Evolutionary conservation across 108 stramenopile genomes (phyloP).

Genomic region (Skeletonema potamos): DNA sequence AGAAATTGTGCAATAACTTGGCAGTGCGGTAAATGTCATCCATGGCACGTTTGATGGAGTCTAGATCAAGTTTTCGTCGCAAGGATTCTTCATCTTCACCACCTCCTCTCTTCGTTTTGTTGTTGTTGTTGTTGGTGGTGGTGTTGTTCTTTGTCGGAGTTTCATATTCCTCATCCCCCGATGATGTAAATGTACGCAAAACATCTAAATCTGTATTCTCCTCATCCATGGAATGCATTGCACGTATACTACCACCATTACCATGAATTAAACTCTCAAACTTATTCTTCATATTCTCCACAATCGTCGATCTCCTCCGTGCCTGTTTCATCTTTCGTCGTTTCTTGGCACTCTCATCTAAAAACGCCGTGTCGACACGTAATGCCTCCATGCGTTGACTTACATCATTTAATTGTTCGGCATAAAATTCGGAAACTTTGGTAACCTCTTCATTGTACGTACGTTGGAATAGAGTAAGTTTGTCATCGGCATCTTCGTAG

Average conservation of each 20-base stretch:
- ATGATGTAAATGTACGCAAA: background rate
- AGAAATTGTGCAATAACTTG: constrained; percentile 82
- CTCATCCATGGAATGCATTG: background rate
- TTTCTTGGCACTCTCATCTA: background rate
- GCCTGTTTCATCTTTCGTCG: background rate
- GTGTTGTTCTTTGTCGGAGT: background rate
- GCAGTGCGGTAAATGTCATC: constrained; percentile 74
- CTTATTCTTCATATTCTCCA: background rate
- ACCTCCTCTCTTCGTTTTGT: constrained; percentile 6
- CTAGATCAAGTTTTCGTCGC: constrained; percentile 39
- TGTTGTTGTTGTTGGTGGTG: background rate
- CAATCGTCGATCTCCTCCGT: background rate
- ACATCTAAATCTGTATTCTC: background rate
- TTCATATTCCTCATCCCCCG: background rate
- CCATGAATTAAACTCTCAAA: background rate
- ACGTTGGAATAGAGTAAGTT: constrained; percentile 19
- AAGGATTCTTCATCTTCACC: constrained; percentile 23
- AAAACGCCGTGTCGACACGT: constrained; percentile 44
- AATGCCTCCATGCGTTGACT: constrained; percentile 62
- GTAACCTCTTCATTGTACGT: constrained; percentile 47
- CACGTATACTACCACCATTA: background rate
- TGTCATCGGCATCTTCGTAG: constrained; percentile 29
- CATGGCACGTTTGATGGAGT: constrained; percentile 80
- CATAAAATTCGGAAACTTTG: constrained; percentile 66
- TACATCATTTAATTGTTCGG: constrained; percentile 57